A percentile compares a stretch with the other conserved stretches of the same genome.
Conservation (phyloP, 768 basidiomycete species). For the Boletus barrowsii region DNA sequence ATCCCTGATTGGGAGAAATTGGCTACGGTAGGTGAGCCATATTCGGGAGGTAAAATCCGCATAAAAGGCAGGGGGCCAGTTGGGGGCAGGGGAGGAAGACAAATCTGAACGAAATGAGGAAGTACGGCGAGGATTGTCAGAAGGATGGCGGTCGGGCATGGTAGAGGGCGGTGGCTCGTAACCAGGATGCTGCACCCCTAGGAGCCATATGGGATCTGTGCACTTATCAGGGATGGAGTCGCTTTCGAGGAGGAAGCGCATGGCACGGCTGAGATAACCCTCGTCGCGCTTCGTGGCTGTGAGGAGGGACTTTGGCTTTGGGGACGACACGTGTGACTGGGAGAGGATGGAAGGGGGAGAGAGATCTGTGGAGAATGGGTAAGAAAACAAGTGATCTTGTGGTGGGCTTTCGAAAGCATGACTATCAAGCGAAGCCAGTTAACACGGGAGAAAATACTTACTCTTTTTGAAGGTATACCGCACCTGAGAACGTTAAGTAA, state of each 20-base stretch:
- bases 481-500: no score
- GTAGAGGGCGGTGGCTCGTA: conserved; percentile 47
- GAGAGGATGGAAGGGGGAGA: conserved; percentile 59
- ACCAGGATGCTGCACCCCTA: conserved; percentile 79
- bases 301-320: conserved; percentile 49
- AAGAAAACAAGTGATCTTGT: no score
- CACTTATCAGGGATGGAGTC: conserved; percentile 85
- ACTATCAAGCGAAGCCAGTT: no score
- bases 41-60: conserved; percentile 84
- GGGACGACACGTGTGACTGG: conserved; percentile 40
- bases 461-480: no score
- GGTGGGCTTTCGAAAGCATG: no score
- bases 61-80: conserved; percentile 84
- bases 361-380: conserved; percentile 65
- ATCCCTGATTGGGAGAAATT: conserved; percentile 80
- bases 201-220: conserved; percentile 81
- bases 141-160: conserved; percentile 36
- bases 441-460: no score
- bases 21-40: conserved; percentile 90
- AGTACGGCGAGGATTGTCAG: conserved; percentile 38
- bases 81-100: conserved; percentile 38
- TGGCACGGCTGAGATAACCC: conserved; percentile 76
- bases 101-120: conserved; percentile 45
- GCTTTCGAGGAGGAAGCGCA: conserved; percentile 87
- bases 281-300: conserved; percentile 71